Base-by-base conservation (phyloP, 176 grass and related monocot genomes). In the Hsuehochloa calcarea region DNA sequence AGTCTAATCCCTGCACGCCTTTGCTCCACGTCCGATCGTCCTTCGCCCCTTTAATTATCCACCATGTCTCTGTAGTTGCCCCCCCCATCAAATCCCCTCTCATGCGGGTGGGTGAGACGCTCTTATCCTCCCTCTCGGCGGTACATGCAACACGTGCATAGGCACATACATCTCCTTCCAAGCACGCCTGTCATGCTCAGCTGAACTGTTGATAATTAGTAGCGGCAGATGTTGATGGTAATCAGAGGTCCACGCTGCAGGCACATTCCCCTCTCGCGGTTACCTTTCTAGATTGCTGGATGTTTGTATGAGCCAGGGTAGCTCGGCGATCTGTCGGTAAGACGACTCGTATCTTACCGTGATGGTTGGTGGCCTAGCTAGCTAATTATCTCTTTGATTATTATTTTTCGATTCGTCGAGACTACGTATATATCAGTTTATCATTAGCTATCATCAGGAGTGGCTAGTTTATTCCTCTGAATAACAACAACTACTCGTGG, bases 1-100 rank as follows among this genome's bases (percentile, higher is more conserved):
- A 25, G 79, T 70, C 72, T 70, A 62, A 77, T 82, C 86, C 5
- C 79, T n/a, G 72, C 72, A 61, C 71, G 70, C 78, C 78, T 46
- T 69, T 17, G 19, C 44, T 50, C 49, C 85, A 87, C 69, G 86
- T 82, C 86, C 27, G 16, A 19, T 1, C 68, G 56, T 63, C 71
- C 71, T 31, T 17, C 31, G 75, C 14, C 56, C 39, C 55, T 64
- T 40, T 39, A 83, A 51, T 84, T 27, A 84, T 84, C 51, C 69
- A 63, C 69, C 40, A 6, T 74, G 69, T 49, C 68, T 74, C 29
- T 34, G 38, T 55, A 46, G 68, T 27, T n/a, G 10, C 45, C 43
- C 12, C 44, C 74, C 66, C 17, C 66, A 12, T 66, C 81, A 88
- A 66, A 47, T 17, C 65, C 26, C 65, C 26, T 63, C 13, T 69